Percentiles rank a stretch among this genome's conserved stretches.
phyloP scores from a whole-genome alignment of 768 basidiomycete genomes.

The Cytidiella melzeri region DNA sequence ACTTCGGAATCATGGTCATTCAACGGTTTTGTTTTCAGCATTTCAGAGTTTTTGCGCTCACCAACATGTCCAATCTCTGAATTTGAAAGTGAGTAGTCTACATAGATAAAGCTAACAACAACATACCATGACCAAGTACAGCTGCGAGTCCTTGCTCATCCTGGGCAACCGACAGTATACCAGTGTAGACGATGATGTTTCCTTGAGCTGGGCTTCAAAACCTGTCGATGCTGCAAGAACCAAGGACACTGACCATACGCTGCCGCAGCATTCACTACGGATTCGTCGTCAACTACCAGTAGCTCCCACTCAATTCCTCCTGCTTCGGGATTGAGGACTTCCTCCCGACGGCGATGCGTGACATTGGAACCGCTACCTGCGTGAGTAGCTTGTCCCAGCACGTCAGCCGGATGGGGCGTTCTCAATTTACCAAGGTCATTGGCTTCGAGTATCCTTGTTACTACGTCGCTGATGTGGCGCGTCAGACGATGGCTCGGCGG shows the following conservation, averaged over 20 bases:
- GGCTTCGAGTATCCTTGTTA: slow-evolving; percentile 58
- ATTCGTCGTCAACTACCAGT: slow-evolving; percentile 69
- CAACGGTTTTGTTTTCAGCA: background rate
- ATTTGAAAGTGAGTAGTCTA: background rate
- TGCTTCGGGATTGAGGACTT: background rate
- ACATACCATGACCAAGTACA: slow-evolving; percentile 76
- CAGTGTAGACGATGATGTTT: slow-evolving; percentile 82
- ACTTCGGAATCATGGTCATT: slow-evolving; percentile 29
- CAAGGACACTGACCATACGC: slow-evolving; percentile 47
- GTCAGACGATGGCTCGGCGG: slow-evolving; percentile 63
- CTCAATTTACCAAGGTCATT: slow-evolving; percentile 66
- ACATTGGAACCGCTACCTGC: background rate
- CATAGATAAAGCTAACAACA: slow-evolving; percentile 1
- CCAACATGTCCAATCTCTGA: slow-evolving; percentile 79
- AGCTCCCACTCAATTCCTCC: slow-evolving; percentile 52
- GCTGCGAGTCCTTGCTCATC: slow-evolving; percentile 82
- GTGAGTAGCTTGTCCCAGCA: background rate
- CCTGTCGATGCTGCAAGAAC: background rate
- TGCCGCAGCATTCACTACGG: slow-evolving; percentile 73
- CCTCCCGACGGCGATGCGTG: too few relatives aligned
- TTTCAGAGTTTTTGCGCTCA: slow-evolving; percentile 22
- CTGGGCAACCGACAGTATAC: slow-evolving; percentile 71
- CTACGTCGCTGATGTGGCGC: slow-evolving; percentile 63
- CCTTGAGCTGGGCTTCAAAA: slow-evolving; percentile 32
- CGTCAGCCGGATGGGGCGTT: slow-evolving; percentile 10